Base-by-base conservation (phyloP, 208 protist genomes). In the Crithidia bombi region DNA sequence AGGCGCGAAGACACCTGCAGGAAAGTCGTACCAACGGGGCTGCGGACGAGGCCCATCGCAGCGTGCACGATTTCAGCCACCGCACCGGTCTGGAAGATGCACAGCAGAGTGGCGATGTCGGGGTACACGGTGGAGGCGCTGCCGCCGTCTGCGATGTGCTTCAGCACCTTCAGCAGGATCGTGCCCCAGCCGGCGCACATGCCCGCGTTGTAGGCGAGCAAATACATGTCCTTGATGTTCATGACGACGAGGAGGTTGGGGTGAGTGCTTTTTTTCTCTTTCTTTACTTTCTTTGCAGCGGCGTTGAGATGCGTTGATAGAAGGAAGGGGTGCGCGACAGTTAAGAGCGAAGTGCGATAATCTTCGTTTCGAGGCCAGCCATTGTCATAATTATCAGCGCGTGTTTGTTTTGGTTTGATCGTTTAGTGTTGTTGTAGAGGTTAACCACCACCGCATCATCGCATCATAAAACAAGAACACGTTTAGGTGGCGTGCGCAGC, bases 1-100 rank as follows among this genome's bases (percentile, higher is more conserved):
- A 97, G 79, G 23, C 94, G 87, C 2, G 90, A 96, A 4, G 91
- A 51, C 17, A 97, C 85, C 80, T 97, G 94, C 14, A 96, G 65
- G 58, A 93, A 80, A 15, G 94, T 97, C 23, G 92, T 96, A 12
- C 35, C 46, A 12, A 96, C 85, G 26, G 88, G 85, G 63, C 78
- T 89, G 47, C 78, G 79, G 35, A 96, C 92, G n/a, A 97, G 38
- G 32, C 87, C 80, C 7, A 92, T 2, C 33, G 89, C 73, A 9
- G 92, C 75, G 67, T 97, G 94, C 6, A 96, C 0, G 43, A 97
- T 81, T 76, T 97, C 91, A 30, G 89, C 61, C 5, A 93, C 67
- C 10, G 94, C 94, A 51, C 87, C 83, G 21, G 85, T 92, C 82
- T 97, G 94, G 38, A 82, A 92, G 12, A 97, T 38, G 66, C 86